Evolutionary conservation across 805 yeast species (phyloP), one percentile per base, ranked within the genome.

Genomic region (Starmerella powellii): DNA sequence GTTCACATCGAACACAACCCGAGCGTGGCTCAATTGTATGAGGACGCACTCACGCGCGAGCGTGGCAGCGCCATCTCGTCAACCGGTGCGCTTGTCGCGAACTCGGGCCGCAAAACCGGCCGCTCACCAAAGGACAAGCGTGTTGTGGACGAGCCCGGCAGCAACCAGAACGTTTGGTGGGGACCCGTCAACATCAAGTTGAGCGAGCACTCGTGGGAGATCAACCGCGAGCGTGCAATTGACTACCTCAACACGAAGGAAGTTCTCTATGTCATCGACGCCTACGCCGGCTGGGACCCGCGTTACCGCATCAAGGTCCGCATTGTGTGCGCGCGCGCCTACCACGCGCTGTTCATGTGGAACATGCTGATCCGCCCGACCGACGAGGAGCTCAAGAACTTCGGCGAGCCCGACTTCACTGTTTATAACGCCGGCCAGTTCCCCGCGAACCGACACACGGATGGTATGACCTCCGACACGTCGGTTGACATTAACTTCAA

Each of bases 201-300:
- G 55, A 80, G 84, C 47, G 94, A 85, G 66, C 78, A 79, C 62
- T 86, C 95, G 18, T 88, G 97, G 97, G 75, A 76, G 56, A 86
- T 88, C 57, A 83, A 93, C 63, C 80, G 94, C 63, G 88, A 88
- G 56, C 83, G 98, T 68, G 97, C 98, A 40, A 74, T 87, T 53
- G 98, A 88, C 66, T 88, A 87, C 70, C 74, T 88, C 63, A 82
- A 94, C 73, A 88, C 97, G 43, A 81, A 95, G 67, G 87, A 81
- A 56, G 85, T 86, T 63, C 77, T 91, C 57, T 88, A 81, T 66
- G 87, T 88, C 50, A 86, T 88, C 52, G 98, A 88, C 61, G 97
- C 97, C 11, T 88, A 65, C 62, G 98, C 97, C 37, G 98, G 98
- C 53, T 88, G 98, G 98, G 98, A 88, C 64, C 95, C 96, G 60